These are phyloP conservation scores for Allium cepa DNA, from an alignment of 106 monocot species.

Conservation along the genomic window DNA sequence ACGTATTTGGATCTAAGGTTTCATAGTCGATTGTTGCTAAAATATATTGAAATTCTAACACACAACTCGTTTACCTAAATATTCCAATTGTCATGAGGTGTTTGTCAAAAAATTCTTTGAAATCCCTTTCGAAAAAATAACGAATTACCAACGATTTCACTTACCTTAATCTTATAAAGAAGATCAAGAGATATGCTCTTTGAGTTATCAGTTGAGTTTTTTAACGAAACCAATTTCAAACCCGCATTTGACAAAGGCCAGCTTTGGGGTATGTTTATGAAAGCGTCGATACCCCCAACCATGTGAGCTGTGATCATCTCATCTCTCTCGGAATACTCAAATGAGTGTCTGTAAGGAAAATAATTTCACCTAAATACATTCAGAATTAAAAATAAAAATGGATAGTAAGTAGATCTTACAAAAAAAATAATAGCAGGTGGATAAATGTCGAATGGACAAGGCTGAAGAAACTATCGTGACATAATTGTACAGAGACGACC, in stretches of 20 bases:
- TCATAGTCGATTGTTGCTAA: too few relatives aligned
- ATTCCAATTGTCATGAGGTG: too few relatives aligned
- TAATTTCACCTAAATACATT: background rate
- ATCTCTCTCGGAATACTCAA: constrained; percentile 70
- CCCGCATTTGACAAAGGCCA: constrained; percentile 57
- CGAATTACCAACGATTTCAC: background rate
- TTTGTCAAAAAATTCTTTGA: too few relatives aligned
- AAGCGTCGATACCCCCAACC: constrained; percentile 56
- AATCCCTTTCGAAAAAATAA: background rate
- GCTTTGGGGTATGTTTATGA: constrained; percentile 43
- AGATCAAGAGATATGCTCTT: constrained; percentile 42
- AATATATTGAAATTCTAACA: too few relatives aligned
- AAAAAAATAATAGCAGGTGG: too few relatives aligned
- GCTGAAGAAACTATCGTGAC: too few relatives aligned
- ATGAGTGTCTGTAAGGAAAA: constrained; percentile 38
- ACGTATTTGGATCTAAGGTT: too few relatives aligned
- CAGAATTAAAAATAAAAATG: too few relatives aligned
- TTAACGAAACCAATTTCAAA: constrained; percentile 49
- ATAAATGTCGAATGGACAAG: too few relatives aligned
- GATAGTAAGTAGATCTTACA: too few relatives aligned
- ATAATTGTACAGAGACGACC: too few relatives aligned
- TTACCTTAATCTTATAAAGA: constrained; percentile 66
- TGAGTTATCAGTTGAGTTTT: constrained; percentile 18
- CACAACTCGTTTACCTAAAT: too few relatives aligned
- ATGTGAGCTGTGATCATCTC: constrained; percentile 57